Base-by-base conservation (phyloP, 495 filamentous ascomycete genomes). In the Sabuloglossum arenarium region DNA sequence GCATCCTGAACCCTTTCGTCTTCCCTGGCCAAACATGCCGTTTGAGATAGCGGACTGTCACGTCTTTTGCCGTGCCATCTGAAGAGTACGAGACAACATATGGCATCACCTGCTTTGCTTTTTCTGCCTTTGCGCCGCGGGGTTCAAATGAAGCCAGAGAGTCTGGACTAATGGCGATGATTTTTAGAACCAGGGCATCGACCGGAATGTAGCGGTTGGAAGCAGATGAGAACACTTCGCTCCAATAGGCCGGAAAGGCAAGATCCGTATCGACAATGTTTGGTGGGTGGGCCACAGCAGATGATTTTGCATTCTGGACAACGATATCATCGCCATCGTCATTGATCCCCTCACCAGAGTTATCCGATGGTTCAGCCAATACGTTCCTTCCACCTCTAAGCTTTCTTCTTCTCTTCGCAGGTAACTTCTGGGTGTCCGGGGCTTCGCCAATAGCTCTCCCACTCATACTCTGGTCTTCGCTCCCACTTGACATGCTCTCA, bases 61-160 rank as follows among this genome's bases (percentile, higher is more conserved):
- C 85, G 63, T 97, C 91, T 68, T 96, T 97, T 10, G 87, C 93
- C 0, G 87, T 87, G 12, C 84, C 85, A 63, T 97, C 88, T 10
- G 79, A 61, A 1, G 86, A 88, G 69, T 85, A 87, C 0, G 81
- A 88, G 11, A 99, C 72, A n/a, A 93, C 77, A 59, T 99, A 99
- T 54, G 85, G 81, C 56, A 95, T 88, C 14, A 93, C 79, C 66
- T 96, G 90, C 62, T 88, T 94, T 4, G 84, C 79, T 59, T 81
- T 83, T 27, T 90, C 84, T 0, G 88, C 85, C 63, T 81, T 85
- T 46, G 72, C 73, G 0, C 90, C 88, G 28, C 88, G 81, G 12
- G 87, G 84, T 60, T 95, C 87, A 50, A 97, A 86, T 9, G 75
- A 75, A 25, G 79, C 73, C n/a, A 90, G 65, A 6, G 84, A 71